phyloP scores from a whole-genome alignment of 805 yeast genomes.

The Yarrowia porcina region DNA sequence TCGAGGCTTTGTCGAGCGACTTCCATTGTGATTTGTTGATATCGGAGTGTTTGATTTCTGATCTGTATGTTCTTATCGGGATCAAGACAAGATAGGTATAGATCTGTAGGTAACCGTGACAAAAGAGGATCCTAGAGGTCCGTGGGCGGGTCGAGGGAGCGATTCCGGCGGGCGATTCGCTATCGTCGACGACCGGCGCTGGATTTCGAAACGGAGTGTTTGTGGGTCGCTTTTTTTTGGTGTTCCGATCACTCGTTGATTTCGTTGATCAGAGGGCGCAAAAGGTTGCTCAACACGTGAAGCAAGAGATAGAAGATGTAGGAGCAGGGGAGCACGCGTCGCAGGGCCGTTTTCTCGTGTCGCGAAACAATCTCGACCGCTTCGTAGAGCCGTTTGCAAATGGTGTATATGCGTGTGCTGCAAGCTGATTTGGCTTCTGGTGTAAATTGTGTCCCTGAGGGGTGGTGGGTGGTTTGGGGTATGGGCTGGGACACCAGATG shows the following conservation, averaged over 20 bases:
- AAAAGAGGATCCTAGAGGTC: too few species aligned
- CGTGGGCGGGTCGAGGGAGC: neutral
- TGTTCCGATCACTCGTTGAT: neutral
- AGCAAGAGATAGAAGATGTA: neutral
- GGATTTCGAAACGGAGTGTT: neutral
- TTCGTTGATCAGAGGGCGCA: neutral
- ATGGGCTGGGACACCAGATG: constrained; percentile 11
- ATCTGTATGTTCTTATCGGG: neutral
- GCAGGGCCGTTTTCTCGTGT: neutral
- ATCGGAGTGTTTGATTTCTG: neutral
- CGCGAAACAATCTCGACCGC: neutral
- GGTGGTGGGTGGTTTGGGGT: constrained; percentile 19
- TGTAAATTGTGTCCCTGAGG: constrained; percentile 23
- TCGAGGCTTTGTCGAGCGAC: constrained; percentile 18
- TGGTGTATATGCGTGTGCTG: constrained; percentile 13
- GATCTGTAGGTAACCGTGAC: neutral
- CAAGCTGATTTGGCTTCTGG: constrained; percentile 22
- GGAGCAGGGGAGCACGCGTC: neutral
- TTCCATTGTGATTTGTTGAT: neutral
- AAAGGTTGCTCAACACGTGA: neutral
- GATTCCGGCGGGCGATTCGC: neutral
- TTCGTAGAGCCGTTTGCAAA: neutral
- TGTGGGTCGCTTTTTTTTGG: neutral
- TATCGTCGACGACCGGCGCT: neutral
- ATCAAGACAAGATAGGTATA: neutral